Percentiles rank a stretch among this genome's conserved stretches.
These are phyloP conservation scores for Cavenderia fasciculata DNA, from an alignment of 78 protist species.

Conservation along the genomic window DNA sequence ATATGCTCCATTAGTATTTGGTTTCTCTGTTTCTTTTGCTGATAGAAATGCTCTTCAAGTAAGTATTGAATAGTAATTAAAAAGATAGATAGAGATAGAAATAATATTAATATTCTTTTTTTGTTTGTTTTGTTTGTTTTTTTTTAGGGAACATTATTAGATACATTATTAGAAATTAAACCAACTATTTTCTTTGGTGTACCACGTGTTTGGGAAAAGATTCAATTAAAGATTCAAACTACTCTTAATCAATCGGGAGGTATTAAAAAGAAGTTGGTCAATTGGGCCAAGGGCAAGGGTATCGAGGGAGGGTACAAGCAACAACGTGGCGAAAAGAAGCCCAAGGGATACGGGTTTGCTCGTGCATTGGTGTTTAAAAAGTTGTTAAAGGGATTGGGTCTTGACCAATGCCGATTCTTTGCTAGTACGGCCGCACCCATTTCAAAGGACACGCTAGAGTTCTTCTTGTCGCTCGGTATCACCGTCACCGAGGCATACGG, in stretches of 20 bases:
- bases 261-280: slow-evolving; percentile 54
- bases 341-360: slow-evolving; percentile 76
- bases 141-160: slow-evolving; percentile 65
- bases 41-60: slow-evolving; percentile 73
- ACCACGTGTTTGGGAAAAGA: slow-evolving; percentile 95
- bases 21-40: slow-evolving; percentile 84
- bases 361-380: slow-evolving; percentile 72
- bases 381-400: slow-evolving; percentile 78
- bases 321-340: slow-evolving; percentile 72
- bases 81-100: too few species aligned
- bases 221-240: slow-evolving; percentile 68
- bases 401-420: slow-evolving; percentile 68
- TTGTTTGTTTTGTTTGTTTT: not conserved
- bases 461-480: slow-evolving; percentile 83
- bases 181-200: slow-evolving; percentile 92
- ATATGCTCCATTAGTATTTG: slow-evolving; percentile 63
- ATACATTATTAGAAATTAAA: slow-evolving; percentile 73
- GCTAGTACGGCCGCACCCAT: slow-evolving; percentile 93
- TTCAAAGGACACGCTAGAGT: slow-evolving; percentile 68
- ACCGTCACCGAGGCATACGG: slow-evolving; percentile 88
- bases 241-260: slow-evolving; percentile 32
- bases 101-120: too few species aligned
- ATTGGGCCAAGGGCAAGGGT: slow-evolving; percentile 84
- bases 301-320: slow-evolving; percentile 57
- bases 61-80: not conserved